Conservation (phyloP, 2,329 filamentous ascomycete species). For the Cladophialophora carrionii region DNA sequence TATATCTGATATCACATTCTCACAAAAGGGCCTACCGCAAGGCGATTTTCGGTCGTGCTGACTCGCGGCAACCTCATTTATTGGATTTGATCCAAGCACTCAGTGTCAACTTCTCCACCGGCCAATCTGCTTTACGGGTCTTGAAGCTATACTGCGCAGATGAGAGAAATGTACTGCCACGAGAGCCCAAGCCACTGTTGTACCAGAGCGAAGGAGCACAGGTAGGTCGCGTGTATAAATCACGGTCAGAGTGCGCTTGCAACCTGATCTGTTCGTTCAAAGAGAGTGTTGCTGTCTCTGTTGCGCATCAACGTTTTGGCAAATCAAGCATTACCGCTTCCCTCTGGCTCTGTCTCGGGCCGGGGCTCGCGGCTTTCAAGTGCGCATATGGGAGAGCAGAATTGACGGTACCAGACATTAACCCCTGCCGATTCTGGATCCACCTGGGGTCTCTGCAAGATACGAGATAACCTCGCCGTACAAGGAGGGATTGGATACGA, state of each 20-base stretch:
- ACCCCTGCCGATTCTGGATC: conserved; percentile 1
- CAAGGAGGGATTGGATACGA: neutral
- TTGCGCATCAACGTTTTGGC: no score
- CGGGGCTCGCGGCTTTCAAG: neutral
- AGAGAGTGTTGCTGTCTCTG: neutral
- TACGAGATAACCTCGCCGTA: conserved; percentile 8
- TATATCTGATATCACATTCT: conserved; percentile 31
- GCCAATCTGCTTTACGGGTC: neutral
- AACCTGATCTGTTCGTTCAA: neutral
- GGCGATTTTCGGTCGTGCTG: neutral
- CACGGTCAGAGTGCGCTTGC: neutral
- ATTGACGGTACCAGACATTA: neutral
- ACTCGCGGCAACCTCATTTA: neutral
- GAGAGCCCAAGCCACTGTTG: conserved; percentile 20
- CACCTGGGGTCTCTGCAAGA: conserved; percentile 11
- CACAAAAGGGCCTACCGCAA: conserved; percentile 7
- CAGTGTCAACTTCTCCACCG: conserved; percentile 15
- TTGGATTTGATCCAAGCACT: conserved; percentile 13
- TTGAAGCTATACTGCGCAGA: conserved; percentile 8
- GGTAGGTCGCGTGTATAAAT: conserved; percentile 26
- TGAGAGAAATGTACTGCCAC: conserved; percentile 17
- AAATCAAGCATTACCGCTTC: neutral
- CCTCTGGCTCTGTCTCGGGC: neutral
- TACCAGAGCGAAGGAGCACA: conserved; percentile 12
- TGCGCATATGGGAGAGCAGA: neutral